Conservation (phyloP, 78 protist genomes). For the Chrysochromulina parva region DNA sequence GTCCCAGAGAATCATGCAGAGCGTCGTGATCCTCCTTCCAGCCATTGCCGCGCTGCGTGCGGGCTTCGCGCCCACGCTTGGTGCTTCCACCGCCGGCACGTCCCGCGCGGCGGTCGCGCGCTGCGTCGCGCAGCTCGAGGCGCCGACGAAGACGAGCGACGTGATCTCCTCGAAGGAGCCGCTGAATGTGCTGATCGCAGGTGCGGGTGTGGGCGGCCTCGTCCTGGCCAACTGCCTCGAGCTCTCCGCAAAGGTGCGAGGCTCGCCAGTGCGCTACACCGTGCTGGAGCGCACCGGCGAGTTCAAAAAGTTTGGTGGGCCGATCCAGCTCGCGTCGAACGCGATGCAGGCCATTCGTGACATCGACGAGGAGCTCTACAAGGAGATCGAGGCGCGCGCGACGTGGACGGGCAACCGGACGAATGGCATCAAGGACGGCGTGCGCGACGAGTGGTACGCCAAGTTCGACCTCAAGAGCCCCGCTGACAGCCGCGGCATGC, state of each 20-base stretch:
- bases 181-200: not conserved
- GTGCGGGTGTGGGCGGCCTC: constrained; percentile 2
- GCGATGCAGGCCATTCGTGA: not conserved
- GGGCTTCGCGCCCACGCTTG: too few species aligned
- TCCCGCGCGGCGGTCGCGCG: too few species aligned
- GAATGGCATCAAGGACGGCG: not conserved
- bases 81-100: too few species aligned
- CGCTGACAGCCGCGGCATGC: not conserved
- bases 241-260: not conserved
- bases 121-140: too few species aligned
- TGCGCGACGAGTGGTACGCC: constrained; percentile 19
- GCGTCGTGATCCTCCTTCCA: too few species aligned
- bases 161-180: not conserved
- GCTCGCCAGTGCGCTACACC: not conserved
- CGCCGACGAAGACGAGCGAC: not conserved
- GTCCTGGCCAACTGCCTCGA: not conserved
- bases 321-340: constrained; percentile 31
- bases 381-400: not conserved
- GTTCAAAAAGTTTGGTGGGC: not conserved
- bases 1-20: too few species aligned
- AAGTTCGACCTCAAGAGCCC: not conserved
- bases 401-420: constrained; percentile 24
- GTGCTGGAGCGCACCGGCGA: constrained; percentile 9
- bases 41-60: too few species aligned
- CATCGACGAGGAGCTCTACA: not conserved